Evolutionary conservation across 2,329 filamentous ascomycete genomes (phyloP).

Genomic region (Pestalotiopsis sp.): DNA sequence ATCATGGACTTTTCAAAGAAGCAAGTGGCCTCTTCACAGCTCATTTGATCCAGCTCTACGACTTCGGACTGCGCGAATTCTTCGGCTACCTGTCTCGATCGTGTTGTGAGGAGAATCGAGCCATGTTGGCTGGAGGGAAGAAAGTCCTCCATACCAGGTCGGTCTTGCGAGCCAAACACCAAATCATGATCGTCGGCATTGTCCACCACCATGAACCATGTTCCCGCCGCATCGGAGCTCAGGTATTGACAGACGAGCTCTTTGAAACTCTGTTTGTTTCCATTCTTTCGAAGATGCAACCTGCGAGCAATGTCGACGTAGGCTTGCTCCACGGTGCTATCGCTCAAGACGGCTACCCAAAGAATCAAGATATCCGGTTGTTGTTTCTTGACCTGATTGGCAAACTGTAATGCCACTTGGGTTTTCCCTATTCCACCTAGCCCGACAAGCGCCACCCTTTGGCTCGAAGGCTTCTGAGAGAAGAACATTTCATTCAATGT

Average conservation of each 20-base stretch:
- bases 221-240: conserved; percentile 18
- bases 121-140: conserved; percentile 23
- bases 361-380: conserved; percentile 41
- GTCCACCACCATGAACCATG: neutral
- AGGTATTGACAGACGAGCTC: conserved; percentile 56
- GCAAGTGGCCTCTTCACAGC: conserved; percentile 23
- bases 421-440: conserved; percentile 46
- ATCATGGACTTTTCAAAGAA: conserved; percentile 29
- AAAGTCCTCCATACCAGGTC: neutral
- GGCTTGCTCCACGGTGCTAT: conserved; percentile 41
- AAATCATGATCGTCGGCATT: neutral
- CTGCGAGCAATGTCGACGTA: conserved; percentile 35
- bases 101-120: conserved; percentile 38
- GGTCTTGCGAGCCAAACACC: neutral
- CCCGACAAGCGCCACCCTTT: conserved; percentile 32
- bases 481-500: conserved; percentile 30
- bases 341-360: conserved; percentile 43
- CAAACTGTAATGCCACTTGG: conserved; percentile 40
- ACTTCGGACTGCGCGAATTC: conserved; percentile 25
- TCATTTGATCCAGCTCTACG: conserved; percentile 32
- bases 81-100: conserved; percentile 31
- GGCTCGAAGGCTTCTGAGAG: conserved; percentile 13
- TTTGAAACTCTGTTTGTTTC: conserved; percentile 57
- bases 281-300: conserved; percentile 40
- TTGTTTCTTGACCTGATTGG: conserved; percentile 37